Evolutionary conservation across 78 protist genomes (phyloP), one percentile per base, ranked within the genome.

Genomic region (Dictyostelium purpureum): DNA sequence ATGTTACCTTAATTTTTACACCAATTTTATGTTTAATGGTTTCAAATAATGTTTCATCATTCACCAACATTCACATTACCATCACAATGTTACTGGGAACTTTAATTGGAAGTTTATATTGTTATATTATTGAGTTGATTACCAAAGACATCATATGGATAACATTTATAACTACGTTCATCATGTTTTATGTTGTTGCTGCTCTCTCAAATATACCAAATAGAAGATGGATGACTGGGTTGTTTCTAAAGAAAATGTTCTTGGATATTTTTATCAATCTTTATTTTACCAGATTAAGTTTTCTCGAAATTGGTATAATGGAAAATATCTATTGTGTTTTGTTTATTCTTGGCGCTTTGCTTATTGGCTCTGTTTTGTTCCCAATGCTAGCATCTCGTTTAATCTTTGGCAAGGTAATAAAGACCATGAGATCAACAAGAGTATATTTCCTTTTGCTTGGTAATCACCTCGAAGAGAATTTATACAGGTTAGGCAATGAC

Each of bases 171-270:
- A 40, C 77, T 19, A 42, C 40, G n/a, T 57, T 73, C 24, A 2
- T 73, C 2, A 40, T 73, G 6, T 38, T 33, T 28, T 85, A 31
- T 31, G 21, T 85, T 5, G 21, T 85, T 18, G 37, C 35, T 6
- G 21, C 82, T 4, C 18, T 59, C 0, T 28, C 65, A 28, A 63
- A 63, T 63, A 63, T 63, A 33, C 40, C 70, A 11, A 59, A 63
- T 33, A 37, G 82, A 57, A 37, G 79, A 42, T 85, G 92, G 92
- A 33, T 85, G 33, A 73, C 40, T 43, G 66, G 38, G 10, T 57
- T 85, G 24, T 19, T 42, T 11, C n/a, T 56, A 42, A 85, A 85
- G 42, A 75, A 73, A 70, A 40, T 65, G 2, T 28, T 73, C 10
- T 6, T 85, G 14, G 80, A 85, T 35, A 4, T 85, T 1, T 47